Percentiles rank a stretch among this genome's conserved stretches.
Evolutionary conservation across 1,284 basidiomycete genomes (phyloP).

Genomic region (Trichosporon sp.): DNA sequence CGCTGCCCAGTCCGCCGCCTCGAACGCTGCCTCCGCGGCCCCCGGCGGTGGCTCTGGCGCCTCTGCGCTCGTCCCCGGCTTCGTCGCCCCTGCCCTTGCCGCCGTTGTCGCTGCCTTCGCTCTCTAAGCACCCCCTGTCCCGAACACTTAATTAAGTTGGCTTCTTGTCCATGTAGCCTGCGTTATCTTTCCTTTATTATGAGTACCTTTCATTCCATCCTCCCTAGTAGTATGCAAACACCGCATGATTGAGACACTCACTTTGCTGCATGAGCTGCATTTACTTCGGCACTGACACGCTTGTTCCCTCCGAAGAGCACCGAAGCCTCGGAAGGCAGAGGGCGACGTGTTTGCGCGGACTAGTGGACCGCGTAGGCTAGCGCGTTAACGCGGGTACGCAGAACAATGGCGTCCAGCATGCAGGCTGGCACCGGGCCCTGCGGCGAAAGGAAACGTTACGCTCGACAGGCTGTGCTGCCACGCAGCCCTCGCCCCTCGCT

Average conservation of each 20-base stretch:
- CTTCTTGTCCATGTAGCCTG: neutral
- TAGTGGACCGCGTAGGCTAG: neutral
- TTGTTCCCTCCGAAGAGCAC: neutral
- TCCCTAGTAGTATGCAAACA: constrained; percentile 6
- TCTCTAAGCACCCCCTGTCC: constrained; percentile 11
- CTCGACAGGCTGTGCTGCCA: neutral
- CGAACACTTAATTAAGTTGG: constrained; percentile 7
- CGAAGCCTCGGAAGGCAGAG: neutral
- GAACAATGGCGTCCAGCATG: no score
- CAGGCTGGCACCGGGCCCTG: no score
- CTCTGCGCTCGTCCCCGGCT: neutral
- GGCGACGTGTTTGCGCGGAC: neutral
- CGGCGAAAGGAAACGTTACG: no score
- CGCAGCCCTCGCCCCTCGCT: neutral
- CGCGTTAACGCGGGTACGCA: neutral
- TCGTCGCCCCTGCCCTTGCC: constrained; percentile 8
- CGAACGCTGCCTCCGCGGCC: neutral
- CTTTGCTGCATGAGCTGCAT: no score
- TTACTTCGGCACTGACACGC: neutral
- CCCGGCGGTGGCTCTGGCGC: neutral
- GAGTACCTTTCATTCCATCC: constrained; percentile 1
- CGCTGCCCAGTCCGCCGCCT: neutral
- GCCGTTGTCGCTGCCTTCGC: constrained; percentile 10
- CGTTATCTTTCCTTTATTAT: constrained; percentile 1
- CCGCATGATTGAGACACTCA: neutral